Evolutionary conservation across 2,329 filamentous ascomycete genomes (phyloP).

Genomic region (Capronia coronata): DNA sequence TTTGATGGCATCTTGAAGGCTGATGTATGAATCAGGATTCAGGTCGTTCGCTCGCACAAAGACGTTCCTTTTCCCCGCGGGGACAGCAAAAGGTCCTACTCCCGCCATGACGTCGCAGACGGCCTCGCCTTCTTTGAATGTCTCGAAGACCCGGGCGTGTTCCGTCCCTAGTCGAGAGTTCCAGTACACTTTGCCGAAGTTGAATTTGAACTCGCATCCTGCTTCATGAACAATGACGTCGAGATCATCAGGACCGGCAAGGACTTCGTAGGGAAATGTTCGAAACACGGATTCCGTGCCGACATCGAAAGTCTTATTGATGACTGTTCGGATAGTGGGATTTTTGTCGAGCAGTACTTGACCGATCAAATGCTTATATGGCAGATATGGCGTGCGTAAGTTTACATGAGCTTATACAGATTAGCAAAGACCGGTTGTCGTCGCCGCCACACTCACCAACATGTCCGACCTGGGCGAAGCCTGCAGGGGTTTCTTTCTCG

Average conservation of each 20-base stretch:
- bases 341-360: constrained; percentile 89
- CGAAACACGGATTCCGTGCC: constrained; percentile 79
- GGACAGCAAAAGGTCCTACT: constrained; percentile 89
- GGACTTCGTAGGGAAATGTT: constrained; percentile 86
- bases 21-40: constrained; percentile 78
- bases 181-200: constrained; percentile 97
- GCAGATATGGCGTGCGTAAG: constrained; percentile 71
- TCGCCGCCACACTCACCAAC: constrained; percentile 53
- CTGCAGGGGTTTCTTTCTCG: constrained; percentile 72
- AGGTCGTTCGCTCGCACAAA: constrained; percentile 97
- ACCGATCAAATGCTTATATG: constrained; percentile 80
- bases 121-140: constrained; percentile 77
- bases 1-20: constrained; percentile 61
- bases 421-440: neutral
- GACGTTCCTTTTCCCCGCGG: constrained; percentile 79
- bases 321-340: constrained; percentile 71
- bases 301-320: constrained; percentile 90
- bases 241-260: constrained; percentile 74
- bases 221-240: constrained; percentile 77
- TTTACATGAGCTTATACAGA: constrained; percentile 69
- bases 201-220: constrained; percentile 80
- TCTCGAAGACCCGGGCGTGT: constrained; percentile 68
- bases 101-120: constrained; percentile 97
- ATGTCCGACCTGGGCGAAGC: constrained; percentile 85
- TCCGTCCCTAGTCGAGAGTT: constrained; percentile 87